Percentiles rank a stretch among this genome's conserved stretches.
Evolutionary conservation across 2,329 filamentous ascomycete genomes (phyloP).

Genomic region (Colletotrichum sp.): DNA sequence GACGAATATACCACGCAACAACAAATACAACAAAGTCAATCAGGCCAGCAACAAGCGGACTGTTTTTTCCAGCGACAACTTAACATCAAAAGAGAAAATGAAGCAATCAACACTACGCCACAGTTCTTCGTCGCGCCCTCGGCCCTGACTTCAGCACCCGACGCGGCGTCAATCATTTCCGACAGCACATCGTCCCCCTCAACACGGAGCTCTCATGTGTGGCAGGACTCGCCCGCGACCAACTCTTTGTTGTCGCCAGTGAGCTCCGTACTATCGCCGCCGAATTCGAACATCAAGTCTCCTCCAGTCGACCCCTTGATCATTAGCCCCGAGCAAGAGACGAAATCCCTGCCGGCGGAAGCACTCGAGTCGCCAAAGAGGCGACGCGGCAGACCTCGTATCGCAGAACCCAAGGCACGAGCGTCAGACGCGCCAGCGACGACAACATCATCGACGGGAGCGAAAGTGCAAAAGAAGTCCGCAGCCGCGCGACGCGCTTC

Average conservation of each 20-base stretch:
- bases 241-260: background rate
- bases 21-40: background rate
- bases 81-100: background rate
- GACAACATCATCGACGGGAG: background rate
- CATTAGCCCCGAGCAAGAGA: background rate
- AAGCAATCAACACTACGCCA: background rate
- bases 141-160: background rate
- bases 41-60: background rate
- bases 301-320: background rate
- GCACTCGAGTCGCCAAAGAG: background rate
- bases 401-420: background rate
- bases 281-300: background rate
- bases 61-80: background rate
- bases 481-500: background rate
- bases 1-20: background rate
- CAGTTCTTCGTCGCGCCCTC: background rate
- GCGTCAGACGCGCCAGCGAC: background rate
- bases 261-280: background rate
- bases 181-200: background rate
- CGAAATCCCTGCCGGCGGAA: background rate
- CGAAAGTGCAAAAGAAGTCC: background rate
- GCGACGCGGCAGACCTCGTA: constrained; percentile 2
- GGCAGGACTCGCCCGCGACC: background rate
- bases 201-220: background rate
- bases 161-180: background rate